Evolutionary conservation across 257 asterid species (phyloP).

Genomic region (Fraxinus quadrangulata): DNA sequence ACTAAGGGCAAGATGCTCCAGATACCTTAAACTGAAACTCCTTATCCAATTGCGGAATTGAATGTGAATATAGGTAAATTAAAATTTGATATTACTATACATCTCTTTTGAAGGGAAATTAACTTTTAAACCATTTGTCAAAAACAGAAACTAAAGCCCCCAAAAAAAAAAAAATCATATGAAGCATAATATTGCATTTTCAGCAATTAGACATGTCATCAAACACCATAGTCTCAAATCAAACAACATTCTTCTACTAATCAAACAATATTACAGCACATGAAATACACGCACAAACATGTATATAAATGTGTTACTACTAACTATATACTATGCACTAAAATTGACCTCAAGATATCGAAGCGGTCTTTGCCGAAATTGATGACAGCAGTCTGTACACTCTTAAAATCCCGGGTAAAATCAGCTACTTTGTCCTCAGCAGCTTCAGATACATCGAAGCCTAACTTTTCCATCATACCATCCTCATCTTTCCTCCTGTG

Average conservation of each 20-base stretch:
- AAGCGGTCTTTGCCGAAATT: slow-evolving; percentile 88
- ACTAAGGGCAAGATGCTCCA: neutral
- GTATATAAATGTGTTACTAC: neutral
- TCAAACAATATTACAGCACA: slow-evolving; percentile 12
- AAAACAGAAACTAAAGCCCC: neutral
- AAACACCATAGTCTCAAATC: slow-evolving; percentile 24
- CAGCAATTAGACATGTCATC: slow-evolving; percentile 28
- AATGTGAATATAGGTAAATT: neutral
- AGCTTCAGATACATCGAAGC: slow-evolving; percentile 50
- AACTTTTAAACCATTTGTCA: neutral
- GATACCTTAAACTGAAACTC: neutral
- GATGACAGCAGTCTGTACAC: slow-evolving; percentile 72
- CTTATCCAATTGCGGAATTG: neutral
- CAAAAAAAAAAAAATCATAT: neutral
- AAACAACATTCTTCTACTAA: slow-evolving; percentile 7
- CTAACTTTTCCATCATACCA: slow-evolving; percentile 71
- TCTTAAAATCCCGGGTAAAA: slow-evolving; percentile 72
- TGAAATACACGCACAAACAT: slow-evolving; percentile 15
- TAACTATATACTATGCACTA: neutral
- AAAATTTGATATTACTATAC: too few species aligned
- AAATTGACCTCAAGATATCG: slow-evolving; percentile 73
- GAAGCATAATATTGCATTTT: neutral
- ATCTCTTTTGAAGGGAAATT: neutral
- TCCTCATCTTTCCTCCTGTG: slow-evolving; percentile 90
- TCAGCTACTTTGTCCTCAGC: slow-evolving; percentile 51